Conservation (phyloP, 1,284 basidiomycete genomes). For the Papiliotrema terrestris region DNA sequence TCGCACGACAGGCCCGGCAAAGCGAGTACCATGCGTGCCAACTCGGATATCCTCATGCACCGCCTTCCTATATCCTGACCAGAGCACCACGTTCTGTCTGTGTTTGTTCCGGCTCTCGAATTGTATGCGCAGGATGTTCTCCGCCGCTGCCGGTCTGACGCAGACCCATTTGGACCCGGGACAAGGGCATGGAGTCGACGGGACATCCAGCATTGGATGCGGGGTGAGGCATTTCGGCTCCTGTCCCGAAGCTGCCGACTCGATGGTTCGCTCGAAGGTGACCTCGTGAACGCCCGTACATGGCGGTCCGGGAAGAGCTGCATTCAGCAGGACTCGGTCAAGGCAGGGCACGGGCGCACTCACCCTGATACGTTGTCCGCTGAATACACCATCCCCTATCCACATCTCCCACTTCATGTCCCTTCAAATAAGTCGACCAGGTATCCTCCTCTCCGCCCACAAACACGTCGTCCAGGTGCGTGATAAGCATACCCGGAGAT, state of each 20-base stretch:
- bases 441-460: conserved; percentile 20
- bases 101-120: conserved; percentile 7
- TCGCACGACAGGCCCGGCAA: conserved; percentile 21
- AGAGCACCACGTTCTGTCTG: conserved; percentile 23
- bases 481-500: conserved; percentile 29
- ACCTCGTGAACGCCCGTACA: conserved; percentile 9
- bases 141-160: conserved; percentile 20
- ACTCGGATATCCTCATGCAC: conserved; percentile 28
- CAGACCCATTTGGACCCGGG: conserved; percentile 25
- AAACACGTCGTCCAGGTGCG: conserved; percentile 37
- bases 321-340: background rate
- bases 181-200: conserved; percentile 21
- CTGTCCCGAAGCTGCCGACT: background rate
- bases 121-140: conserved; percentile 33
- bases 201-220: conserved; percentile 31
- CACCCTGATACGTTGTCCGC: conserved; percentile 9
- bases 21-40: conserved; percentile 17
- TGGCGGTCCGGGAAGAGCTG: conserved; percentile 7
- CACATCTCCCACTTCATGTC: conserved; percentile 15
- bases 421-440: conserved; percentile 32
- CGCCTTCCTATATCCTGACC: conserved; percentile 29
- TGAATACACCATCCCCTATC: conserved; percentile 32
- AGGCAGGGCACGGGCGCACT: background rate
- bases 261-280: conserved; percentile 6
- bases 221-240: conserved; percentile 27